A percentile compares a stretch with the other conserved stretches of the same genome.
These are phyloP conservation scores for Umbelopsis ramanniana DNA, from an alignment of 192 early-diverging fungal species.

Conservation along the genomic window DNA sequence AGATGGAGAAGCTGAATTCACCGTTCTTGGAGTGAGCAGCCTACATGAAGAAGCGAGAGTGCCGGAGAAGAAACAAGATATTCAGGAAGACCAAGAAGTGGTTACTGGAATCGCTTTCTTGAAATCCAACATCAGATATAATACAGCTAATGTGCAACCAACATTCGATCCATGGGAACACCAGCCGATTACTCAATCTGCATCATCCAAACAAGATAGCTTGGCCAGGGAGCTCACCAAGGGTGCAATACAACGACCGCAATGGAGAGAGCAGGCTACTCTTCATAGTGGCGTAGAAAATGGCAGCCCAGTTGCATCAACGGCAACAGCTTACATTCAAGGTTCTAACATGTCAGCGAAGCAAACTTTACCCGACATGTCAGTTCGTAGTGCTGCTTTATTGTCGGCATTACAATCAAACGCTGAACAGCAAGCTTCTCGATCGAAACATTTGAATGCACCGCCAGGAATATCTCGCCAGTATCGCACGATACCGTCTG, in stretches of 20 bases:
- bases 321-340: background rate
- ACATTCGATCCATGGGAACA: background rate
- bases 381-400: background rate
- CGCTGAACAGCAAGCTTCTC: background rate
- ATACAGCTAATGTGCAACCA: background rate
- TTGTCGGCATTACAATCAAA: background rate
- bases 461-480: slow-evolving; percentile 2
- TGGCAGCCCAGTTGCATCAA: background rate
- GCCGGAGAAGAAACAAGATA: background rate
- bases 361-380: background rate
- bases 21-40: background rate
- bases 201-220: background rate
- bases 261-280: slow-evolving; percentile 1
- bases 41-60: background rate
- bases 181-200: background rate
- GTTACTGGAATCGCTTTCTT: slow-evolving; percentile 5
- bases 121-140: background rate
- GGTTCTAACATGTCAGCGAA: background rate
- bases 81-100: background rate
- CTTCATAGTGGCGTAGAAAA: background rate
- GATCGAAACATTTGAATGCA: background rate
- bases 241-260: background rate
- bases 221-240: background rate
- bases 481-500: background rate
- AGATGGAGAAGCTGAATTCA: background rate